Percentiles rank a stretch among this genome's conserved stretches.
phyloP scores from a whole-genome alignment of 2,329 filamentous ascomycete species.

The Penicillium sp. region DNA sequence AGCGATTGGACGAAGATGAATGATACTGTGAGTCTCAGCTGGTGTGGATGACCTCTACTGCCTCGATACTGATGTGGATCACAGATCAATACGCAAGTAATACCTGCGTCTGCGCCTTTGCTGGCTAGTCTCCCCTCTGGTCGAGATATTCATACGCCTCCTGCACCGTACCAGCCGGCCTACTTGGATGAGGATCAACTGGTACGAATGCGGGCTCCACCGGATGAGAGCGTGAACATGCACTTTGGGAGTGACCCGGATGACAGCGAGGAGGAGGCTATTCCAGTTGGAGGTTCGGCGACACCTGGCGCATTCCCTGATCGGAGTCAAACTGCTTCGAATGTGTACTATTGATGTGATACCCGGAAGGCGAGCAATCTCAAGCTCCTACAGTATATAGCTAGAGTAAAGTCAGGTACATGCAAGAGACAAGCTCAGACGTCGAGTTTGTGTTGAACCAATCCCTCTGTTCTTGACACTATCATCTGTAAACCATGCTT shows the following conservation, averaged over 20 bases:
- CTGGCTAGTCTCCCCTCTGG: slow-evolving; percentile 83
- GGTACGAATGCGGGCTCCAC: slow-evolving; percentile 60
- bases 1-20: slow-evolving; percentile 92
- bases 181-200: slow-evolving; percentile 67
- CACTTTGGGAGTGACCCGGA: slow-evolving; percentile 46
- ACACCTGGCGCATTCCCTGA: slow-evolving; percentile 43
- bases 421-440: neutral
- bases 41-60: neutral
- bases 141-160: slow-evolving; percentile 73
- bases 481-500: neutral
- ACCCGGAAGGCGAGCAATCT: neutral
- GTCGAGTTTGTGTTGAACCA: neutral
- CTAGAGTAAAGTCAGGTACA: neutral
- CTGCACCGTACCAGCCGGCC: slow-evolving; percentile 70
- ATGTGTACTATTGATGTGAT: slow-evolving; percentile 40
- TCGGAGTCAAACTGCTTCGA: slow-evolving; percentile 35
- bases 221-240: slow-evolving; percentile 52
- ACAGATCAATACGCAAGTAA: slow-evolving; percentile 76
- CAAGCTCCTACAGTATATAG: neutral
- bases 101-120: slow-evolving; percentile 73
- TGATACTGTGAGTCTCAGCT: slow-evolving; percentile 69
- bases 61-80: slow-evolving; percentile 9
- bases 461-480: neutral
- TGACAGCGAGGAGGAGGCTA: slow-evolving; percentile 47
- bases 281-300: slow-evolving; percentile 18